Conservation (phyloP, 176 grass and related monocot genomes). For the Aegilops speltoides region DNA sequence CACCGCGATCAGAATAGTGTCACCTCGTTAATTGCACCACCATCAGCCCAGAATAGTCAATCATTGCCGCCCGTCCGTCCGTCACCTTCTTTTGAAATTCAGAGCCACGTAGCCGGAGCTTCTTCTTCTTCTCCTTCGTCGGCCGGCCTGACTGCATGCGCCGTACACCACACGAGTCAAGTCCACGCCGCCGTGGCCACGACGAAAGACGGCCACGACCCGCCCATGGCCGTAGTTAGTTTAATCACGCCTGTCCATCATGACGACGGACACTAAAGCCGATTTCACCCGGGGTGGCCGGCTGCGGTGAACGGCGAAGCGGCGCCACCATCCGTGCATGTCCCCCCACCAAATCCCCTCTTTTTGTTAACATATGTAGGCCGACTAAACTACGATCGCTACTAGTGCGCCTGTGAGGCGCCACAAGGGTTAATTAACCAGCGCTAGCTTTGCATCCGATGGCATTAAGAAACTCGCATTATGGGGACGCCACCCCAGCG, state of each 20-base stretch:
- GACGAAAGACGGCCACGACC: not conserved
- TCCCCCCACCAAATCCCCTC: constrained; percentile 29
- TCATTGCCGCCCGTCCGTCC: not conserved
- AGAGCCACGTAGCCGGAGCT: not conserved
- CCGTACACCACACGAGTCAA: not conserved
- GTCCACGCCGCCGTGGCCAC: not conserved
- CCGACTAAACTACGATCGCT: not conserved
- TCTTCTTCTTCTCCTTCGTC: too few species aligned
- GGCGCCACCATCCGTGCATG: constrained; percentile 11
- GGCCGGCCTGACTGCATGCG: not conserved
- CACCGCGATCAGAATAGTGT: not conserved
- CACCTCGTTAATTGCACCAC: not conserved
- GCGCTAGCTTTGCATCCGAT: not conserved
- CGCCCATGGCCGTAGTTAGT: not conserved
- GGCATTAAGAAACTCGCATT: not conserved
- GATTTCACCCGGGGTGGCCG: not conserved
- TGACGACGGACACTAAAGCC: not conserved
- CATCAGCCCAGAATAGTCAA: not conserved
- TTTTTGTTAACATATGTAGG: constrained; percentile 40
- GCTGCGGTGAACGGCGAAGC: constrained; percentile 26
- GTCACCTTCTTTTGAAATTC: not conserved
- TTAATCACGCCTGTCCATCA: not conserved
- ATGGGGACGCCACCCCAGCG: not conserved
- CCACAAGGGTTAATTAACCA: not conserved
- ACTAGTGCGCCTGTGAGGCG: not conserved